Conservation (phyloP, 1,284 basidiomycete species). For the Hypsizygus ulmarius region DNA sequence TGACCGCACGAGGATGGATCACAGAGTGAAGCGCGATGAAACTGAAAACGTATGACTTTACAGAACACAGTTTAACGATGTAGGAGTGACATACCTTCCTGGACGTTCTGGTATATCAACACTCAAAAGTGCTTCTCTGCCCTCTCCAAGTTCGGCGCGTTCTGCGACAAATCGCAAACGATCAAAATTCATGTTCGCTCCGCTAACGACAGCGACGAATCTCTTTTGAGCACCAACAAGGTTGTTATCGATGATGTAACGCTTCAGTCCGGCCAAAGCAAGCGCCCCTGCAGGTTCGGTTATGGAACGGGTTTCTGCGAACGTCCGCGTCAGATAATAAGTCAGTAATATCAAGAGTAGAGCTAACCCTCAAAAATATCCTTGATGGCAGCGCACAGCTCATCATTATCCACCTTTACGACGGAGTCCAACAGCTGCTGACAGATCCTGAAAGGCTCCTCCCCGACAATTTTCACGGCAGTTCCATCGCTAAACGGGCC, state of each 20-base stretch:
- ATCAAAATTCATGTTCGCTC: conserved; percentile 99
- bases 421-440: conserved; percentile 83
- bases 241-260: conserved; percentile 80
- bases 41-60: conserved; percentile 39
- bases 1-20: conserved; percentile 89
- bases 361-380: conserved; percentile 93
- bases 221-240: conserved; percentile 81
- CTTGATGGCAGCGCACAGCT: conserved; percentile 98
- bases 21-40: conserved; percentile 86
- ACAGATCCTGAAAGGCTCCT: conserved; percentile 94
- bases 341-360: background rate
- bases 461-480: conserved; percentile 95
- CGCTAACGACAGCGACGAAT: conserved; percentile 91
- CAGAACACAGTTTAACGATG: conserved; percentile 2
- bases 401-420: conserved; percentile 89
- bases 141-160: conserved; percentile 95
- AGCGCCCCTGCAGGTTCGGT: conserved; percentile 98
- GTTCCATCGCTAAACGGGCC: conserved; percentile 99
- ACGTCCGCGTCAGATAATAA: background rate
- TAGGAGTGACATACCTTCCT: conserved; percentile 67
- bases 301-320: conserved; percentile 84
- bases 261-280: conserved; percentile 89
- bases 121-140: conserved; percentile 89
- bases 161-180: conserved; percentile 96
- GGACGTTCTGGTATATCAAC: conserved; percentile 92